Base-by-base conservation (phyloP, 2,329 filamentous ascomycete species). In the Sporothrix pseudoabietina region DNA sequence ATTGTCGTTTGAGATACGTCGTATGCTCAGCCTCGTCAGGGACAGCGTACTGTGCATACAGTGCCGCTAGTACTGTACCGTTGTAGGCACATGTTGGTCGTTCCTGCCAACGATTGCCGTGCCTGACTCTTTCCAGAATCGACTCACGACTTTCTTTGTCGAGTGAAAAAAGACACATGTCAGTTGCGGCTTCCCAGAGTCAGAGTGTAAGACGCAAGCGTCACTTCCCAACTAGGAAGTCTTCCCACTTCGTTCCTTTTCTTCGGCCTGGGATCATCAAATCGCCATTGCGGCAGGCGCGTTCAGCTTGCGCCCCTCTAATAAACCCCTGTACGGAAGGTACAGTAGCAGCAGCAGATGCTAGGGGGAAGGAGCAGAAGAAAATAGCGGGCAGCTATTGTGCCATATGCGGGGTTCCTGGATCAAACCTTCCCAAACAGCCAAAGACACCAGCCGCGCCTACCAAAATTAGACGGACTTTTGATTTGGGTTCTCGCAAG, bases 341-440 rank as follows among this genome's bases (percentile, higher is more conserved):
- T 47, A 66, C 61, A 30, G 61, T 52, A 49, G 41, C 44, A 14
- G 19, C 12, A 59, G 10, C 14, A 9, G 41, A 10, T 49, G 12
- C 26, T 39, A 49, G 66, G 47, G 68, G 52, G 68, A 35, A 55
- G 65, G 65, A 19, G 65, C 44, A 19, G 8, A 35, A 49, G 41
- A 55, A 52, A 69, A 35, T 69, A 55, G 66, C 16, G 66, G 66
- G 65, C 44, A 71, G 69, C 69, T 35, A 72, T 72, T 66, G 59
- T 72, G 71, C 59, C 39, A 66, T 66, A 66, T 66, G 71, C 71
- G 71, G 71, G 71, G 71, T 66, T 55, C 59, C 35, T 22, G 59
- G 16, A 6, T 44, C 44, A 14, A 49, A 49, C 44, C 44, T 49
- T 49, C 44, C 44, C 14, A 16, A 49, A 49, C 44, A 12, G 9